Conservation (phyloP, 805 yeast species). For the Grigorovia humatica region DNA sequence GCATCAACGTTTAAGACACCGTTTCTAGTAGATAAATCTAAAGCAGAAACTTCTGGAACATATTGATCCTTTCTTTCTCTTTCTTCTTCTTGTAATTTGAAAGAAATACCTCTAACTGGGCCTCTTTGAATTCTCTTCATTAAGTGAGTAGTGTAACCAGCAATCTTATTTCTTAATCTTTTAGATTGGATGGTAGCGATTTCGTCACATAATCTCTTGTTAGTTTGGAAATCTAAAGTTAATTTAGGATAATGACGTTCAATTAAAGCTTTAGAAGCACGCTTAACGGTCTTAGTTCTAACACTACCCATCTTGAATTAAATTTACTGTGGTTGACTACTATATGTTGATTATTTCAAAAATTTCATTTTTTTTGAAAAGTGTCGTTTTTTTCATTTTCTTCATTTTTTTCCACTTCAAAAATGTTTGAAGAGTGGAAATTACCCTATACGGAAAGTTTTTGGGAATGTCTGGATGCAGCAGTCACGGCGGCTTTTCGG, state of each 20-base stretch:
- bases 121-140: constrained; percentile 99
- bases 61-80: constrained; percentile 99
- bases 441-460: not conserved
- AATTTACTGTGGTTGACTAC: not conserved
- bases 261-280: constrained; percentile 99
- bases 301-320: constrained; percentile 72
- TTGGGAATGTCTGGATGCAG: not conserved
- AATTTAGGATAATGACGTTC: constrained; percentile 99
- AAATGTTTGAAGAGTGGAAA: not conserved
- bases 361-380: not conserved
- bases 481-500: not conserved
- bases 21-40: constrained; percentile 93
- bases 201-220: constrained; percentile 98
- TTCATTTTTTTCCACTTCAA: not conserved
- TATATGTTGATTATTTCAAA: not conserved
- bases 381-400: not conserved
- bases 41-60: constrained; percentile 99
- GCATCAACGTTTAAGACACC: constrained; percentile 94
- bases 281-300: constrained; percentile 99
- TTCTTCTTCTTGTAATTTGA: constrained; percentile 99
- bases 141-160: constrained; percentile 99
- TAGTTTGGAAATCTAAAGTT: constrained; percentile 98
- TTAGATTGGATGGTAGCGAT: constrained; percentile 98
- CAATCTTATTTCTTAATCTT: constrained; percentile 99
- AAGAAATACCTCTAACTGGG: constrained; percentile 99